Evolutionary conservation across 2,329 filamentous ascomycete genomes (phyloP), one percentile per base, ranked within the genome.

Genomic region (Ophiostoma tasmaniense): DNA sequence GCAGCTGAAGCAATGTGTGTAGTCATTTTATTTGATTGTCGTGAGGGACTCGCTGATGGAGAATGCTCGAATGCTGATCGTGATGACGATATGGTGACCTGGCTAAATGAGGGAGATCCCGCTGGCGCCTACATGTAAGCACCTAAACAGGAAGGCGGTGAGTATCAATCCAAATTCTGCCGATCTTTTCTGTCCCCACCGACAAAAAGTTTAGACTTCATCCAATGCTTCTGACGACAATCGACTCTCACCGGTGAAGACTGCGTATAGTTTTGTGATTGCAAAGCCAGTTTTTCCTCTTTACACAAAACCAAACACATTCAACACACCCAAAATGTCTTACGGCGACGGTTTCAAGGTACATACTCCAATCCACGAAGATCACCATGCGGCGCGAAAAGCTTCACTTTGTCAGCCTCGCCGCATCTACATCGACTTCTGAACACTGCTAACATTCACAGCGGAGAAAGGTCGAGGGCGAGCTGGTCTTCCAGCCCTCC

Each of bases 1-100:
- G 83, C 81, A 17, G 84, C 79, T 1, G 90, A 93, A 71, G 81
- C 81, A 74, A 94, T 89, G 70, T 80, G 82, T 65, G 86, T 79
- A 30, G 80, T 80, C 83, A 86, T 82, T 66, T 25, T 79, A 59
- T 17, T 14, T n/a, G n/a, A 45, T n/a, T 50, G 20, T 50, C 50
- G 50, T n/a, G n/a, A n/a, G n/a, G n/a, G n/a, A n/a, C n/a, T n/a
- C n/a, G n/a, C n/a, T n/a, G n/a, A n/a, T n/a, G n/a, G n/a, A n/a
- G n/a, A n/a, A n/a, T n/a, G n/a, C n/a, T n/a, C n/a, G n/a, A n/a
- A n/a, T n/a, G n/a, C n/a, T n/a, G n/a, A 55, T 13, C 17, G 50
- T 6, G 28, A 37, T 61, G 33, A 55, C 22, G 55, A 68, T 33
- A 55, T 64, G 68, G 50, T 64, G 64, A 64, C 59, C 59, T 62